Evolutionary conservation across 2,329 filamentous ascomycete species (phyloP).

Genomic region (Phyllosticta paracitricarpa): DNA sequence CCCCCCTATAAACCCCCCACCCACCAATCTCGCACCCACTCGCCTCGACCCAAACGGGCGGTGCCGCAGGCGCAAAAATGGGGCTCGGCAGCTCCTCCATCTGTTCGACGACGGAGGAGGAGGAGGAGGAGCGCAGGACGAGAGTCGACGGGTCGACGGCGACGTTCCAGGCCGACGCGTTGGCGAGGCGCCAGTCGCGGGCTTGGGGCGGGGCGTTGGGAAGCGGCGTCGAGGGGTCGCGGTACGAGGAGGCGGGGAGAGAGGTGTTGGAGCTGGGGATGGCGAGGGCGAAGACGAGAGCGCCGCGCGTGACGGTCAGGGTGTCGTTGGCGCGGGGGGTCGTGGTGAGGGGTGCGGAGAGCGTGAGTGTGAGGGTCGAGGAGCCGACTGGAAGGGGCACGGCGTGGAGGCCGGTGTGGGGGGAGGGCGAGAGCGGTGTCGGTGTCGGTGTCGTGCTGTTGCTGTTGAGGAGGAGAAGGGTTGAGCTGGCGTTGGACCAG

Average conservation of each 20-base stretch:
- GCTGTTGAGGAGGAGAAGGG: constrained; percentile 1
- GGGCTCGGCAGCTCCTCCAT: constrained; percentile 18
- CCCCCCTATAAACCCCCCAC: constrained; percentile 23
- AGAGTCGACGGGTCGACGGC: constrained; percentile 28
- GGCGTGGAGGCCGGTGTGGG: constrained; percentile 28
- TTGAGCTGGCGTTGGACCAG: constrained; percentile 26
- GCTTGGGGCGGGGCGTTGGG: constrained; percentile 15
- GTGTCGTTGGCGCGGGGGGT: constrained; percentile 27
- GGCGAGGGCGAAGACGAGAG: constrained; percentile 29
- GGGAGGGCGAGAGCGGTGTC: constrained; percentile 21
- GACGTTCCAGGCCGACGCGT: constrained; percentile 24
- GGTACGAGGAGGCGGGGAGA: constrained; percentile 14
- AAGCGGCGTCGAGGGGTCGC: constrained; percentile 5
- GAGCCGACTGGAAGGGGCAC: constrained; percentile 26
- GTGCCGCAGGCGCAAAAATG: constrained; percentile 24
- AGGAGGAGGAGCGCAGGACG: constrained; percentile 1
- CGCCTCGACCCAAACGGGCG: constrained; percentile 23
- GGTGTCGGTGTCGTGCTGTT: constrained; percentile 10
- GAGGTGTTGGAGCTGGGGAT: constrained; percentile 17
- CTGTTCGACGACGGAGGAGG: too few relatives aligned
- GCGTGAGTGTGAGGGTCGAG: constrained; percentile 24
- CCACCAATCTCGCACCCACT: constrained; percentile 21
- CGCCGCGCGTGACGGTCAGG: constrained; percentile 25
- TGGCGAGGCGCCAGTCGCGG: constrained; percentile 21
- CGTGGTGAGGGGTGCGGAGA: constrained; percentile 20